Base-by-base conservation (phyloP, 805 yeast genomes). In the Kluyveromyces starmeri region DNA sequence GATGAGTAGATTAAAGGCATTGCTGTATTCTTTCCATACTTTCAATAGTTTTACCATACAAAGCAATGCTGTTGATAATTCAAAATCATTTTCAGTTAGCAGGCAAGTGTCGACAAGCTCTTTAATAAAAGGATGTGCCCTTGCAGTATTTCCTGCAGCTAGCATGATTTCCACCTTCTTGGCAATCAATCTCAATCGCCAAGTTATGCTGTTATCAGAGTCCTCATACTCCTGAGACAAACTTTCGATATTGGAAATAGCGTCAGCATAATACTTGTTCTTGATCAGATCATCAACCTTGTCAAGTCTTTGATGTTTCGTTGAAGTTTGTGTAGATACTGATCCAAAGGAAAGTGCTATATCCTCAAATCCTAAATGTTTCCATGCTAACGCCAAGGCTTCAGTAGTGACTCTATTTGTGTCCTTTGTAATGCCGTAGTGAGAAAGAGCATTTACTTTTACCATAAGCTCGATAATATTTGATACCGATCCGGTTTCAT, bases 101-200 rank as follows among this genome's bases (percentile, higher is more conserved):
- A 14, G 33, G 14, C 33, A 30, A 9, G 12, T 21, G 5, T 30
- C 33, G 11, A 30, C 17, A 13, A 21, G 22, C 13, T 30, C 14
- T 5, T 13, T 11, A 7, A 30, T 20, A 7, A 20, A 21, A 10
- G 33, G 26, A 4, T 30, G 33, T 13, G 33, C 33, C 11, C 33
- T 16, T 4, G 33, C 33, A n/a, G 33, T n/a, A 30, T 30, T 30
- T 20, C 33, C 33, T 21, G 33, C 33, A 8, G 16, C 7, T 4
- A 30, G 13, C 33, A 30, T 30, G 7, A 20, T 30, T 13, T 15
- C 12, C 10, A 30, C 22, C 3, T 12, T 3, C 17, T 20, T 14
- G 6, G 15, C 18, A 11, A 14, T 20, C 9, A 17, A 30, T 12
- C 17, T n/a, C 13, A 30, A 19, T 22, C 22, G 12, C 23, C 16